Conservation (phyloP, 768 basidiomycete species). For the Candolleomyces eurysporus region DNA sequence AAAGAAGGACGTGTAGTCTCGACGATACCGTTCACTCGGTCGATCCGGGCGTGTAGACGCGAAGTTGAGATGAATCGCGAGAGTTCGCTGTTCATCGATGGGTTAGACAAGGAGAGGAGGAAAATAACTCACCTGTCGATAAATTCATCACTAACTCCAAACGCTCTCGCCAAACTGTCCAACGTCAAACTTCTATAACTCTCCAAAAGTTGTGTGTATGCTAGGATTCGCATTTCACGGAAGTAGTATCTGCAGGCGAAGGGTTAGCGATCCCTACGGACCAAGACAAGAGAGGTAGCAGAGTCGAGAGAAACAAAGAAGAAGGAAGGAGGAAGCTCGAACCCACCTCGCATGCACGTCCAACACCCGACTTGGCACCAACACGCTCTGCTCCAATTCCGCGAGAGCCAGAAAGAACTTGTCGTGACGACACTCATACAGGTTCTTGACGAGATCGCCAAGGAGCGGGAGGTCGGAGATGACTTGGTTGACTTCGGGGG, state of each 20-base stretch:
- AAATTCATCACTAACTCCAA: conserved; percentile 86
- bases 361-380: too few relatives aligned
- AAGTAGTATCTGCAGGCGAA: conserved; percentile 93
- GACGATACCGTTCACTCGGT: conserved; percentile 90
- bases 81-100: conserved; percentile 63
- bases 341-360: too few relatives aligned
- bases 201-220: conserved; percentile 90
- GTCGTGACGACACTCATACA: conserved; percentile 93
- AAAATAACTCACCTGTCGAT: conserved; percentile 76
- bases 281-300: too few relatives aligned
- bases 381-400: conserved; percentile 25
- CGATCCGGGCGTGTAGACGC: conserved; percentile 83
- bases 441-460: conserved; percentile 77
- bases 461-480: conserved; percentile 82
- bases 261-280: too few relatives aligned
- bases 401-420: conserved; percentile 91
- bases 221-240: conserved; percentile 94
- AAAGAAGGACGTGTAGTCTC: conserved; percentile 74
- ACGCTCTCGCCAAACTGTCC: conserved; percentile 79
- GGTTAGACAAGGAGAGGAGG: neutral
- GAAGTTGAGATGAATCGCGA: conserved; percentile 89
- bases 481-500: conserved; percentile 86
- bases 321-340: too few relatives aligned
- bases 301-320: too few relatives aligned
- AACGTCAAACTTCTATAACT: conserved; percentile 87